Percentiles rank a stretch among this genome's conserved stretches.
Conservation (phyloP, 2,329 filamentous ascomycete genomes). For the Claviceps capensis region DNA sequence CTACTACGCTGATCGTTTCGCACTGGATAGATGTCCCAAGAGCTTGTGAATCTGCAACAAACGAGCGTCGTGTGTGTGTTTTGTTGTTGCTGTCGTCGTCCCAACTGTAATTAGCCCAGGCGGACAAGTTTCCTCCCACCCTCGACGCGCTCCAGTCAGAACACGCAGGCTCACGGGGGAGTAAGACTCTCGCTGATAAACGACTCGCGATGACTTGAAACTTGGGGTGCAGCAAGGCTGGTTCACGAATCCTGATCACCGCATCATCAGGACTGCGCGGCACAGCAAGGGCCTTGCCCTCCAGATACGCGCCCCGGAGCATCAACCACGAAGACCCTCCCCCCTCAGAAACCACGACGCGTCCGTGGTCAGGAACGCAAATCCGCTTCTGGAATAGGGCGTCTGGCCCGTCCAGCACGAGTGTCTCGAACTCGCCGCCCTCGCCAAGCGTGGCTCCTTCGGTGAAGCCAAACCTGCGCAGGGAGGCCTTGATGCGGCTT, state of each 20-base stretch:
- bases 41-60: constrained; percentile 16
- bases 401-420: constrained; percentile 68
- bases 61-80: constrained; percentile 23
- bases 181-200: constrained; percentile 9
- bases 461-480: constrained; percentile 53
- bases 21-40: constrained; percentile 24
- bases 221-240: constrained; percentile 50
- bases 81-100: constrained; percentile 1
- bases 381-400: constrained; percentile 62
- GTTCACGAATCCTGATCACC: constrained; percentile 33
- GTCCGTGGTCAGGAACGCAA: constrained; percentile 40
- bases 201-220: constrained; percentile 33
- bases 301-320: constrained; percentile 42
- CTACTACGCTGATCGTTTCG: constrained; percentile 35
- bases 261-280: constrained; percentile 5
- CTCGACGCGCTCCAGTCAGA: neutral
- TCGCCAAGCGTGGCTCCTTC: constrained; percentile 72
- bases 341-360: constrained; percentile 46
- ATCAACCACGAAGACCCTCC: constrained; percentile 66
- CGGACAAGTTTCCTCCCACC: neutral
- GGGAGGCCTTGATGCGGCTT: constrained; percentile 33
- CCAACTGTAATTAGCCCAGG: constrained; percentile 5
- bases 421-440: constrained; percentile 90
- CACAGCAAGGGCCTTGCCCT: constrained; percentile 21
- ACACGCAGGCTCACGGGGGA: too few species aligned